Evolutionary conservation across 2,329 filamentous ascomycete species (phyloP).

Genomic region (Trichoderma gracile): DNA sequence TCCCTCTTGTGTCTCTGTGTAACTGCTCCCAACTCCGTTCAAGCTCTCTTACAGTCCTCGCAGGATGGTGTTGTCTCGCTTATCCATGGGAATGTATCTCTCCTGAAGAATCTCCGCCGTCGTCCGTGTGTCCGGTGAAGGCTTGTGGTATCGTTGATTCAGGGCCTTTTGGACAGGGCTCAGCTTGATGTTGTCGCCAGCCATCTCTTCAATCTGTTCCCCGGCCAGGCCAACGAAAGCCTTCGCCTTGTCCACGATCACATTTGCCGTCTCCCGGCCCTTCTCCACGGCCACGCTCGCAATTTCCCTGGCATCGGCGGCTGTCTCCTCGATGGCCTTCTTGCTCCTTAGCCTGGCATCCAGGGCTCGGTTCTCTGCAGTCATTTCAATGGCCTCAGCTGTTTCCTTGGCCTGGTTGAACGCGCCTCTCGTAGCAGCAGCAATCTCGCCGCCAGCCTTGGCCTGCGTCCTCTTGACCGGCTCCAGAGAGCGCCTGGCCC

Average conservation of each 20-base stretch:
- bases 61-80: constrained; percentile 48
- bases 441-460: constrained; percentile 32
- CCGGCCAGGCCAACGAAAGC: constrained; percentile 40
- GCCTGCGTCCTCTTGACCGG: constrained; percentile 40
- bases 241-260: constrained; percentile 43
- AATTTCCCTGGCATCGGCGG: constrained; percentile 41
- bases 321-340: constrained; percentile 35
- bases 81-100: constrained; percentile 53
- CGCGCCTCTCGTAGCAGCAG: constrained; percentile 42
- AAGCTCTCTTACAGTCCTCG: constrained; percentile 39
- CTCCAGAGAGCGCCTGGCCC: constrained; percentile 36
- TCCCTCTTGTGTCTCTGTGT: neutral
- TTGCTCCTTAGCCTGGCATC: constrained; percentile 33
- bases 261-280: constrained; percentile 42
- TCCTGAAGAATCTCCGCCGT: constrained; percentile 56
- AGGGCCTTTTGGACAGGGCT: constrained; percentile 52
- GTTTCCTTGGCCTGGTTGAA: constrained; percentile 37
- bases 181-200: constrained; percentile 32
- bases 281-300: constrained; percentile 44
- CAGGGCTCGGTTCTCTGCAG: constrained; percentile 34
- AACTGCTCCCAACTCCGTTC: neutral
- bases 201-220: constrained; percentile 39
- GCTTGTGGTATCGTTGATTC: constrained; percentile 53
- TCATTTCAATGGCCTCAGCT: constrained; percentile 34
- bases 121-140: constrained; percentile 47